Base-by-base conservation (phyloP, 1,284 basidiomycete species). In the Pulchroboletus neoregius region DNA sequence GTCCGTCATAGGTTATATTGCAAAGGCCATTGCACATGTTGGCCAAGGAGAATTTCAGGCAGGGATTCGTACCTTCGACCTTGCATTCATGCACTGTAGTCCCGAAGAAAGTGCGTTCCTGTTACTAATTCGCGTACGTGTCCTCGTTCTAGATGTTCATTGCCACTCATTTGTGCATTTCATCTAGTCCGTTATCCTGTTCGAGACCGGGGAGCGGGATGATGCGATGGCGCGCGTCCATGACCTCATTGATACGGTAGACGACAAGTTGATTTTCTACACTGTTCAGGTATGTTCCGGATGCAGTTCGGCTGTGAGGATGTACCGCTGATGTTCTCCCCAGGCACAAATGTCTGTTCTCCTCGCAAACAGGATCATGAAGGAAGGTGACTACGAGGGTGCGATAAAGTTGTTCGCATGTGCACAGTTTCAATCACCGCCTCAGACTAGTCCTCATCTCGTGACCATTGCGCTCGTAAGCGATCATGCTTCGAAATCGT, bases 61-160 rank as follows among this genome's bases (percentile, higher is more conserved):
- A 12, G 45, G 45, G 7, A 32, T 47, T 27, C 45, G 40, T 26
- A 32, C 27, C 12, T 37, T 47, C n/a, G 45, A 47, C 16, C 45
- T 47, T 32, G 33, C 45, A 32, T 47, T 47, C 22, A 26, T 45
- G 34, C 28, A 47, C 11, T 45, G 40, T 12, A 32, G 7, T 7
- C 34, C 13, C 5, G 50, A 44, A 22, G 51, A 52, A 26, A 44
- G 30, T 2, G 15, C 38, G 2, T 52, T 52, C 23, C 24, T 52
- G 27, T 43, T 47, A 18, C 38, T 52, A 1, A 37, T 52, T n/a
- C 45, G 51, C 5, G 51, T 52, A 31, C 3, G 50, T 48, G 13
- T 35, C 22, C 12, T 22, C 23, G 7, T 34, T 6, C 22, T 3
- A 6, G 30, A n/a, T 22, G 18, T 22, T n/a, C 9, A 2, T 1